phyloP scores from a whole-genome alignment of 352 stramenopile genomes.

The Phytopythium boreale region DNA sequence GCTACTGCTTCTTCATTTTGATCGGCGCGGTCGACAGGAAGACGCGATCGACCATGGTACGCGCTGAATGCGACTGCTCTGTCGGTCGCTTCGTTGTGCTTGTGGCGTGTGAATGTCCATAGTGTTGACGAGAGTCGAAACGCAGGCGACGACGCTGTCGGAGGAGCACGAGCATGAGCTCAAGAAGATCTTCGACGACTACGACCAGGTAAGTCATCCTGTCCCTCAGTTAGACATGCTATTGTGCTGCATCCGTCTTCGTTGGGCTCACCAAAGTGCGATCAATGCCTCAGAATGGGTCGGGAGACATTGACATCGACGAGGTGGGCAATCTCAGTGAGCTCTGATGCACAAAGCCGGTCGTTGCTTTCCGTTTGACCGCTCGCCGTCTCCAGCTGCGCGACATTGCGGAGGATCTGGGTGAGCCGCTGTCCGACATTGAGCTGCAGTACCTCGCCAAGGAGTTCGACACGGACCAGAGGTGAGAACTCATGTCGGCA shows the following conservation, averaged over 20 bases:
- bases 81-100: neutral
- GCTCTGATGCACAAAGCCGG: neutral
- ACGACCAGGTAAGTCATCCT: slow-evolving; percentile 34
- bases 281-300: slow-evolving; percentile 41
- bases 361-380: neutral
- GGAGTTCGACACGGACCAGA: slow-evolving; percentile 70
- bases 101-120: neutral
- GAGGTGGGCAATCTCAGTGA: slow-evolving; percentile 27
- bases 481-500: slow-evolving; percentile 14
- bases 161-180: slow-evolving; percentile 68
- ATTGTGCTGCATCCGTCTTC: neutral
- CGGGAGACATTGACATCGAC: slow-evolving; percentile 66
- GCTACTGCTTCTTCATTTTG: neutral
- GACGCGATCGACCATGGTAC: neutral
- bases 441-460: slow-evolving; percentile 70
- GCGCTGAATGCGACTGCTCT: neutral
- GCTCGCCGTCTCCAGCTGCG: slow-evolving; percentile 26
- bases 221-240: neutral
- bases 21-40: neutral
- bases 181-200: slow-evolving; percentile 77
- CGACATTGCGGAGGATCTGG: slow-evolving; percentile 72
- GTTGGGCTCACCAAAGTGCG: neutral
- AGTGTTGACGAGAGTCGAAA: neutral
- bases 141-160: slow-evolving; percentile 47
- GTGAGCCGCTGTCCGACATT: slow-evolving; percentile 67